Evolutionary conservation across 2,329 filamentous ascomycete genomes (phyloP), one percentile per base, ranked within the genome.

Genomic region (Berkeleyomyces basicola): DNA sequence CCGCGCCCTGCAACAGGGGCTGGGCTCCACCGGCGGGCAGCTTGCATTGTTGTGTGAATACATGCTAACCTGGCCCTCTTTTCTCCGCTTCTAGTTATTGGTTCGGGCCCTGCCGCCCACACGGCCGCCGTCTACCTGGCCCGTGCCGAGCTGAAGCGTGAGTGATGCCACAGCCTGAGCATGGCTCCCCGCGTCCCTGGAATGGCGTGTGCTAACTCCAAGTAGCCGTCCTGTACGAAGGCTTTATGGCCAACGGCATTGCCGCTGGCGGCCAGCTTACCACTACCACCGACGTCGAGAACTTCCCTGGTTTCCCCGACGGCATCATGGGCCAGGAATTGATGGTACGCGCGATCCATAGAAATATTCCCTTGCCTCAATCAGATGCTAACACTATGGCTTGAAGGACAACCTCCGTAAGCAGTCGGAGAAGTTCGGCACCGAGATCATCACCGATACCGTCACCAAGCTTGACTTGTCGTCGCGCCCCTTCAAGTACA

Each of bases 271-370:
- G 93, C 64, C 93, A 99, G 80, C 81, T 99, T 68, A 99, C 95
- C 62, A 99, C 95, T 36, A 99, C 93, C 62, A 97, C 95, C 70
- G 95, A 99, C 68, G 85, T 99, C 65, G 93, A 99, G 79, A 99
- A 99, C 82, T 99, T 87, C 76, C 93, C 93, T 36, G 93, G 93
- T 58, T 99, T 97, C 78, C 87, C 88, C 70, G 82, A 88, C 69
- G 88, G 86, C 67, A 90, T 99, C 73, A 87, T 90, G 75, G 93
- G 93, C 68, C 76, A 82, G 63, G 86, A 90, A 71, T 79, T 99
- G 68, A 99, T 99, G 93, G 82, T 83, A 67, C 62, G 78, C 70
- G 23, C 37, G 36, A 46, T 3, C n/a, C 44, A 4, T 10, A 37
- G 40, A 63, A 59, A 65, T 65, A 37, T 67, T 6, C 36, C 36